phyloP scores from a whole-genome alignment of 768 basidiomycete genomes.

The Tremella yokohamensis region DNA sequence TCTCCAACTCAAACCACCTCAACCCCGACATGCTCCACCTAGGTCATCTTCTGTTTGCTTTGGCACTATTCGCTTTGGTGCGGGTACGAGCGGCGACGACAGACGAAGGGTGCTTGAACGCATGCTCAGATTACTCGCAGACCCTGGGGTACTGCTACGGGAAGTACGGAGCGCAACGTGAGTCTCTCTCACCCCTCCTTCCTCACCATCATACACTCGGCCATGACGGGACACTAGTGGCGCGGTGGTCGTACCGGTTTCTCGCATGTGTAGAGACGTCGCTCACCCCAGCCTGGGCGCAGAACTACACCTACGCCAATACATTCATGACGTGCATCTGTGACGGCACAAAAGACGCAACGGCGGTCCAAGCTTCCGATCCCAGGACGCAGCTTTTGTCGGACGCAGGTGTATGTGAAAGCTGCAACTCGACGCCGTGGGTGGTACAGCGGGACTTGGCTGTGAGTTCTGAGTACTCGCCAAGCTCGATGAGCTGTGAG shows the following conservation, averaged over 20 bases:
- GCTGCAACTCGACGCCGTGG: not conserved
- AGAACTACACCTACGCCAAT: conserved; percentile 3
- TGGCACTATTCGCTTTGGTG: too few species aligned
- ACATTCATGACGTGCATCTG: not conserved
- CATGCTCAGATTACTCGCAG: conserved; percentile 36
- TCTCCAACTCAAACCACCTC: too few species aligned
- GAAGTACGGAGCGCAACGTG: conserved; percentile 23
- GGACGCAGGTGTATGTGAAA: not conserved
- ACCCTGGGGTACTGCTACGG: conserved; percentile 28
- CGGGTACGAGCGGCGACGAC: conserved; percentile 12
- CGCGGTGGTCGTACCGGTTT: not conserved
- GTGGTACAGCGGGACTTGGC: not conserved
- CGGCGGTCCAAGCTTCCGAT: not conserved
- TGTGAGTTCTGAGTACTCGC: not conserved
- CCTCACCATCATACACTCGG: not conserved
- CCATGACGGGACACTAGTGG: not conserved
- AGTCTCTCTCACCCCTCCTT: conserved; percentile 9
- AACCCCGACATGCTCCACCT: too few species aligned
- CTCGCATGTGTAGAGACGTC: not conserved
- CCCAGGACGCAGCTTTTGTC: not conserved
- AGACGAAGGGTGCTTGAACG: conserved; percentile 23
- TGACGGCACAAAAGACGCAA: not conserved
- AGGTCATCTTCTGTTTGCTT: too few species aligned
- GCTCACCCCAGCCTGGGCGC: not conserved
- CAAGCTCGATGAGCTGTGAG: too few species aligned